Percentiles rank a stretch among this genome's conserved stretches.
Evolutionary conservation across 2,329 filamentous ascomycete genomes (phyloP).

Genomic region (Magnaporthiopsis poae): DNA sequence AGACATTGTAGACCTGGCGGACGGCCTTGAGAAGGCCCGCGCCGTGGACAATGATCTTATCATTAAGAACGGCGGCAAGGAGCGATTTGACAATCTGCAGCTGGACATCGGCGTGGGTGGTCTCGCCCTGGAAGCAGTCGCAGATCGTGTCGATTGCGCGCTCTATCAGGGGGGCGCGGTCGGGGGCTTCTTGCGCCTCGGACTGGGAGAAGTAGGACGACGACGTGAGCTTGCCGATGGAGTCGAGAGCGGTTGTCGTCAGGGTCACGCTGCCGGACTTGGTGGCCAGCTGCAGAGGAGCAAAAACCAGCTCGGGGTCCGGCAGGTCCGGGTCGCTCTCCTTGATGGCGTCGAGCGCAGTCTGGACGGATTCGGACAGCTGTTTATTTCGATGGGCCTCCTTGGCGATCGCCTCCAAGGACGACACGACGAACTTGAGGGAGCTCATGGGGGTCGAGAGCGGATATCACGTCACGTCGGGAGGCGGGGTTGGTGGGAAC

Average conservation of each 20-base stretch:
- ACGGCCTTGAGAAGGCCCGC: conserved; percentile 93
- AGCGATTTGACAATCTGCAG: conserved; percentile 97
- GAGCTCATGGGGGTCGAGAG: conserved; percentile 65
- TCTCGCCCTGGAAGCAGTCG: conserved; percentile 96
- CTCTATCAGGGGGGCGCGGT: conserved; percentile 73
- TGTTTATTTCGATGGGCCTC: conserved; percentile 82
- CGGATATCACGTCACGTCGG: background rate
- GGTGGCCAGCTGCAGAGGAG: conserved; percentile 79
- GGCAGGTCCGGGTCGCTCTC: conserved; percentile 71
- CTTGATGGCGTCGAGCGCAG: conserved; percentile 77
- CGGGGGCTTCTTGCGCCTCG: conserved; percentile 35
- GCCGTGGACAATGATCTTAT: conserved; percentile 97
- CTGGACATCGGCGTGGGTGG: conserved; percentile 82
- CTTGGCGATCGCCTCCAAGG: conserved; percentile 85
- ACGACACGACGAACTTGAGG: conserved; percentile 88
- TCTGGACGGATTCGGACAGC: conserved; percentile 69
- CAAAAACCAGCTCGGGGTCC: conserved; percentile 84
- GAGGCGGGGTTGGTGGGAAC: conserved; percentile 20
- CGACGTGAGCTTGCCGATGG: conserved; percentile 96
- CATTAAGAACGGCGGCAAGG: conserved; percentile 87
- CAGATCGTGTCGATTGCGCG: conserved; percentile 98
- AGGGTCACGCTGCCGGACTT: conserved; percentile 76
- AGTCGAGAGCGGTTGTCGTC: conserved; percentile 84
- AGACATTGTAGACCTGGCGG: conserved; percentile 97
- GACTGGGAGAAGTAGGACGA: conserved; percentile 92